A percentile compares a stretch with the other conserved stretches of the same genome.
Conservation (phyloP, 257 asterid genomes). For the Hygrophila difformis region DNA sequence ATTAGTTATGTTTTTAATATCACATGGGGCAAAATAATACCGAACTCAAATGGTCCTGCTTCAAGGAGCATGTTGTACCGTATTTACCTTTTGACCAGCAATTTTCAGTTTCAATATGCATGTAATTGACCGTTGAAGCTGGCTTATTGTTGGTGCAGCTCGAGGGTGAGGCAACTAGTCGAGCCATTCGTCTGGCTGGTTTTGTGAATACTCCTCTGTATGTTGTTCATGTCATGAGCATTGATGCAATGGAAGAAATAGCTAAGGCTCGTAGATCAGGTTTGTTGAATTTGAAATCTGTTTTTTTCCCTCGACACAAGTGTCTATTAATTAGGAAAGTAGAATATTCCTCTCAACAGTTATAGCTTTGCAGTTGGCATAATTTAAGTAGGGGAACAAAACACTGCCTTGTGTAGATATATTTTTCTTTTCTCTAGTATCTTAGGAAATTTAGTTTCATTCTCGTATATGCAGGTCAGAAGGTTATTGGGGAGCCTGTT, state of each 20-base stretch:
- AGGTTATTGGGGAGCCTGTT: slow-evolving; percentile 91
- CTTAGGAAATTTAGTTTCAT: not conserved
- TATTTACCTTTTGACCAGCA: too few species aligned
- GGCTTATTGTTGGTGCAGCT: slow-evolving; percentile 39
- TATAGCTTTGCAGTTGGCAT: not conserved
- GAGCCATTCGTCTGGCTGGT: slow-evolving; percentile 91
- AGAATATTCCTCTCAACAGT: not conserved
- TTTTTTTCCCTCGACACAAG: too few species aligned
- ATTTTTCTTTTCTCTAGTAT: too few species aligned
- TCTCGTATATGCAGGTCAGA: slow-evolving; percentile 52
- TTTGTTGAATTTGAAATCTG: slow-evolving; percentile 19
- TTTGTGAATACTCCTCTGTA: slow-evolving; percentile 88
- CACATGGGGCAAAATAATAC: too few species aligned
- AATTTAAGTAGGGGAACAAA: not conserved
- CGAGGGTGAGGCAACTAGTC: slow-evolving; percentile 94
- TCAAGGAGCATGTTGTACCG: too few species aligned
- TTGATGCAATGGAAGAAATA: slow-evolving; percentile 94
- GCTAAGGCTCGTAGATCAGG: slow-evolving; percentile 97
- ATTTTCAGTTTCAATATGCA: not conserved
- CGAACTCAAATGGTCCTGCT: too few species aligned
- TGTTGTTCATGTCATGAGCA: slow-evolving; percentile 98
- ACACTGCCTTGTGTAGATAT: too few species aligned
- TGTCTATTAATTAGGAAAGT: slow-evolving; percentile 1
- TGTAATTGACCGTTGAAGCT: not conserved
- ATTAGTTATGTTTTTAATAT: not conserved